Evolutionary conservation across 2,329 filamentous ascomycete genomes (phyloP).

Genomic region (Fusarium scirpi): DNA sequence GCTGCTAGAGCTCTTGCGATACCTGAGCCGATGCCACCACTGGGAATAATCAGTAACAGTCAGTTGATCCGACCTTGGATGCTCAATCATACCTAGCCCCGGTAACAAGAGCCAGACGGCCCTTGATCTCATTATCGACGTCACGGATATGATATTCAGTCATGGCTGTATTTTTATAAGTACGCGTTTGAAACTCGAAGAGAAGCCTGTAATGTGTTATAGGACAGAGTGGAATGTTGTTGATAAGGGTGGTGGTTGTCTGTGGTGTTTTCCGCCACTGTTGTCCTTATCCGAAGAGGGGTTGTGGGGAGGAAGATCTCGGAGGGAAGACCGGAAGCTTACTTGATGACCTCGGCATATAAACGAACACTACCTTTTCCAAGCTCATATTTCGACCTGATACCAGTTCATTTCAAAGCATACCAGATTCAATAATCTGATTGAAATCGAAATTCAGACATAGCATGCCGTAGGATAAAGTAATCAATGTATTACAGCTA

Average conservation of each 20-base stretch:
- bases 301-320: slow-evolving; percentile 16
- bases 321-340: slow-evolving; percentile 17
- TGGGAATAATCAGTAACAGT: not conserved
- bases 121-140: slow-evolving; percentile 24
- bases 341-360: not conserved
- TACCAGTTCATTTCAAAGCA: too few species aligned
- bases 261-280: not conserved
- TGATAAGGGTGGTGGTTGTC: not conserved
- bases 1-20: slow-evolving; percentile 19
- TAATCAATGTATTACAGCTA: too few species aligned
- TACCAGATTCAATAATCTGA: too few species aligned
- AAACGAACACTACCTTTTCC: not conserved
- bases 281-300: slow-evolving; percentile 29
- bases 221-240: not conserved
- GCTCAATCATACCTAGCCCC: slow-evolving; percentile 27
- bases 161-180: not conserved
- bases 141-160: slow-evolving; percentile 22
- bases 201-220: not conserved
- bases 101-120: slow-evolving; percentile 30
- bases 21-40: slow-evolving; percentile 32
- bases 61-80: fast-evolving
- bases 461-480: too few species aligned
- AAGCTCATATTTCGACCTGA: too few species aligned
- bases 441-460: too few species aligned
- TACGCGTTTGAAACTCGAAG: fast-evolving